phyloP scores from a whole-genome alignment of 768 basidiomycete genomes.

The Floccularia luteovirens region DNA sequence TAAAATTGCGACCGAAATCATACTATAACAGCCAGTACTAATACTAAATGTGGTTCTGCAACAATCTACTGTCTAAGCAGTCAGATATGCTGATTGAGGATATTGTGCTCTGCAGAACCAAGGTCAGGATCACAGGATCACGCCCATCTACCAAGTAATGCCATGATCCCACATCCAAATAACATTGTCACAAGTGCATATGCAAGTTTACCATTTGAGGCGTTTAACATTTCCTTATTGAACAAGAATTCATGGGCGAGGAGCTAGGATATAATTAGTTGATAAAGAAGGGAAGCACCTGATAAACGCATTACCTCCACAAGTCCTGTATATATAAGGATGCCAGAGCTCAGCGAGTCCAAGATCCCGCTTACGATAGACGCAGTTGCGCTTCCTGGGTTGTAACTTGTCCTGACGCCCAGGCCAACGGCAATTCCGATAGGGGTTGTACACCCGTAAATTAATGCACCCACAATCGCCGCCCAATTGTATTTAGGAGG shows the following conservation, averaged over 20 bases:
- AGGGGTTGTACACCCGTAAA: slow-evolving; percentile 79
- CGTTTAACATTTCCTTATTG: slow-evolving; percentile 77
- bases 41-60: too few relatives aligned
- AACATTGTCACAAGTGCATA: slow-evolving; percentile 77
- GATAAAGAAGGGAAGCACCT: slow-evolving; percentile 1
- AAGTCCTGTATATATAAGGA: slow-evolving; percentile 80
- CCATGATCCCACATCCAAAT: slow-evolving; percentile 85
- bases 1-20: too few relatives aligned
- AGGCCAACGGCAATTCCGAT: slow-evolving; percentile 84
- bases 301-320: slow-evolving; percentile 52
- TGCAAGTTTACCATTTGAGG: slow-evolving; percentile 51
- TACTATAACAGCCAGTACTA: too few relatives aligned
- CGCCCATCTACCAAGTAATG: slow-evolving; percentile 86
- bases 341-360: slow-evolving; percentile 82
- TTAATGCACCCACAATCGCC: slow-evolving; percentile 48
- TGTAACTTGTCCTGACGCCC: slow-evolving; percentile 70
- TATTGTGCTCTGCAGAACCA: too few relatives aligned
- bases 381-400: slow-evolving; percentile 69
- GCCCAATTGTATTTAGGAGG: slow-evolving; percentile 46
- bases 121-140: slow-evolving; percentile 19
- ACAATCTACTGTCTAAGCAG: too few relatives aligned
- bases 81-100: too few relatives aligned
- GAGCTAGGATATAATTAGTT: slow-evolving; percentile 35
- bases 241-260: slow-evolving; percentile 95
- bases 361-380: slow-evolving; percentile 79